phyloP scores from a whole-genome alignment of 2,329 filamentous ascomycete genomes.

The Colletotrichum chrysophilum region DNA sequence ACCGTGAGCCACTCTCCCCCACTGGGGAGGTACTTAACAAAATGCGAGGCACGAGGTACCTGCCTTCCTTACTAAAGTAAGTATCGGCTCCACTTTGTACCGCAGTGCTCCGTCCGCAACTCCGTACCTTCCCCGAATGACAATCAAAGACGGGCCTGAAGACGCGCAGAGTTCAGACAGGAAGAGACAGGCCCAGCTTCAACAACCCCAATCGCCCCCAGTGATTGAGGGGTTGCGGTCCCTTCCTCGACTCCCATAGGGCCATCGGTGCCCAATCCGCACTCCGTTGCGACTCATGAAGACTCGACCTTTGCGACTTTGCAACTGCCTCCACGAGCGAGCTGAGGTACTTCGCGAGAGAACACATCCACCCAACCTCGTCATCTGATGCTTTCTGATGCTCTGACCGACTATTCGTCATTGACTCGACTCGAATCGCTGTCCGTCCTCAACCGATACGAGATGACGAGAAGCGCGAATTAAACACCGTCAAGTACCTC shows the following conservation, averaged over 20 bases:
- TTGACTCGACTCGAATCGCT: background rate
- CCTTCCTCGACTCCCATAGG: constrained; percentile 11
- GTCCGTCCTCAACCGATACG: background rate
- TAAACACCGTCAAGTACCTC: background rate
- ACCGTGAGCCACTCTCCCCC: background rate
- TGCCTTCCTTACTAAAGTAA: background rate
- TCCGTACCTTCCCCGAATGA: background rate
- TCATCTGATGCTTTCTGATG: constrained; percentile 20
- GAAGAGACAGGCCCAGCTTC: background rate
- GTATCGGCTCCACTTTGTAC: background rate
- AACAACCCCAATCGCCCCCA: background rate
- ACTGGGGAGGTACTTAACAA: background rate
- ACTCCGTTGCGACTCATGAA: constrained; percentile 24
- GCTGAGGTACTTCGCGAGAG: constrained; percentile 1
- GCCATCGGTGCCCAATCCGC: constrained; percentile 30
- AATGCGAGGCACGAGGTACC: background rate
- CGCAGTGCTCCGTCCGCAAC: constrained; percentile 3
- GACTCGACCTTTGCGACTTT: constrained; percentile 8
- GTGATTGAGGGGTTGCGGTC: constrained; percentile 4
- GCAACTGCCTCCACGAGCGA: background rate
- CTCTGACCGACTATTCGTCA: constrained; percentile 11
- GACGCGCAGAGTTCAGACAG: constrained; percentile 4
- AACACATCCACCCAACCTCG: constrained; percentile 31
- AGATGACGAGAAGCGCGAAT: constrained; percentile 3
- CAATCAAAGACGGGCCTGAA: background rate